Conservation (phyloP, 495 filamentous ascomycete species). For the Amniculicola lignicola region DNA sequence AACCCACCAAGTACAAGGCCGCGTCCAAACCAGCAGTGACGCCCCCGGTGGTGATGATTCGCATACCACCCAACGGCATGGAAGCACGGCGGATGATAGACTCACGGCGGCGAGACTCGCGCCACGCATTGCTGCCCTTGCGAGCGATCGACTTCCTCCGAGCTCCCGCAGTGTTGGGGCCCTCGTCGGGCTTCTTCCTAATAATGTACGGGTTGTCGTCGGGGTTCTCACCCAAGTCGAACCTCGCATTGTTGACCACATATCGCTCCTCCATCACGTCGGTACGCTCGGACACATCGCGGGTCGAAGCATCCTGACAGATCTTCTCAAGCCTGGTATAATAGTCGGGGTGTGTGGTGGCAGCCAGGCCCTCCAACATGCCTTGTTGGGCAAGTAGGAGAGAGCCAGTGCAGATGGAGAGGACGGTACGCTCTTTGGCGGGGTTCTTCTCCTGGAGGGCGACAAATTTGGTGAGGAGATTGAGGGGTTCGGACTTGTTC, state of each 20-base stretch:
- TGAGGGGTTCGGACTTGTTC: slow-evolving; percentile 57
- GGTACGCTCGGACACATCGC: slow-evolving; percentile 57
- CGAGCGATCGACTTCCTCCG: slow-evolving; percentile 60
- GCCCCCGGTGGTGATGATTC: slow-evolving; percentile 74
- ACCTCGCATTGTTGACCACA: slow-evolving; percentile 75
- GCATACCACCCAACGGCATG: slow-evolving; percentile 64
- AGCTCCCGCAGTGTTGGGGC: slow-evolving; percentile 14
- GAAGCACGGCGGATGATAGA: slow-evolving; percentile 63
- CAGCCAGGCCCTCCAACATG: slow-evolving; percentile 67
- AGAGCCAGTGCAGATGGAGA: slow-evolving; percentile 73
- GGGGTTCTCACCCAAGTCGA: slow-evolving; percentile 67
- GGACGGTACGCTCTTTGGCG: slow-evolving; percentile 64
- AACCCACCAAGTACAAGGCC: slow-evolving; percentile 70
- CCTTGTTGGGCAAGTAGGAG: slow-evolving; percentile 70
- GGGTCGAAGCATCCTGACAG: slow-evolving; percentile 61
- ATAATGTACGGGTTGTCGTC: slow-evolving; percentile 73
- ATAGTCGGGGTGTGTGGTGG: slow-evolving; percentile 49
- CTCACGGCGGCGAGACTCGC: slow-evolving; percentile 61
- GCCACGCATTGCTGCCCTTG: slow-evolving; percentile 72
- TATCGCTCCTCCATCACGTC: slow-evolving; percentile 76
- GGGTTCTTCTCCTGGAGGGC: slow-evolving; percentile 66
- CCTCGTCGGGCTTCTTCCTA: slow-evolving; percentile 58
- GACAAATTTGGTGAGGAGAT: slow-evolving; percentile 62
- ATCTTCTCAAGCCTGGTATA: slow-evolving; percentile 59
- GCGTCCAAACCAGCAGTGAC: slow-evolving; percentile 76